Evolutionary conservation across 345 rosid species (phyloP), one percentile per base, ranked within the genome.

Genomic region (Murraya paniculata): DNA sequence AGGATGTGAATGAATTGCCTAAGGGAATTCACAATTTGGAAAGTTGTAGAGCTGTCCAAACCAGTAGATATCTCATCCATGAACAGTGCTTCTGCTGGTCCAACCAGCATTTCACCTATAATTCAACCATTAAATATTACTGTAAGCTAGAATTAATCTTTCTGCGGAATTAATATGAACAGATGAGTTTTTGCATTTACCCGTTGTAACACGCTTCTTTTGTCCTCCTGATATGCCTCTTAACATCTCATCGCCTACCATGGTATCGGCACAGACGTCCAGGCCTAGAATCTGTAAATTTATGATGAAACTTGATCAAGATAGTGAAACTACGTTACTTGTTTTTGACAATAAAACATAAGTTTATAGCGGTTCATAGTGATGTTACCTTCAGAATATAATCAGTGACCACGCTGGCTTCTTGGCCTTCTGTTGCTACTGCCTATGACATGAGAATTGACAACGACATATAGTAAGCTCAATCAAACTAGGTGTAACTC

Each of bases 61-160:
- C 97, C 97, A 16, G 93, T 92, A 9, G 98, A 91, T 76, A 91
- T 90, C 81, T 90, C 94, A 77, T 89, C 92, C 94, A 91, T 91
- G 73, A 87, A 85, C 64, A 87, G 28, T 6, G 89, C 91, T 77
- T 81, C 85, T 27, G 89, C 80, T 0, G 90, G 90, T 73, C 93
- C 95, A 58, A 89, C 95, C 21, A 91, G 81, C 95, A 91, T 91
- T 84, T 91, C 95, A 24, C 93, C 94, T 91, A 71, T 68, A 72
- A 62, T 67, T 8, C 38, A n/a, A 67, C n/a, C 71, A 67, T 35
- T 38, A 24, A 13, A 70, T 24, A 65, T 24, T 22, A 73, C 35
- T 31, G 22, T 19, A 35, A 18, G 41, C n/a, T 7, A 35, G 25
- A 31, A 22, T 31, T 53, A 53, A 18, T 53, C 50, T 45, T 45